Percentiles rank a stretch among this genome's conserved stretches.
Evolutionary conservation across 2,329 filamentous ascomycete species (phyloP).

Genomic region (Ascochyta pisi): DNA sequence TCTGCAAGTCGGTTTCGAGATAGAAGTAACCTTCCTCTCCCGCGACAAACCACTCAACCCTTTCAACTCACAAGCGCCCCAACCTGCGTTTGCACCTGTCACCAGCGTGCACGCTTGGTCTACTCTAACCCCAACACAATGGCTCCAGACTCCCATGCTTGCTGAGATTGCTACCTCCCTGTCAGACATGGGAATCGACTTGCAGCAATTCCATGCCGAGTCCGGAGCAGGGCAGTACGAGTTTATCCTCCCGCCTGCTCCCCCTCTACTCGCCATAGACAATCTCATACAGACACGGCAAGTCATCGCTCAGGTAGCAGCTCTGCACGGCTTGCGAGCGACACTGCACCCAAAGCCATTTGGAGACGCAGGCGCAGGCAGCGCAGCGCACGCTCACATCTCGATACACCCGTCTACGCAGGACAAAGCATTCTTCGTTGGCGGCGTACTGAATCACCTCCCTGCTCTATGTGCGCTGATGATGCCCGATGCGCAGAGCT

Average conservation of each 20-base stretch:
- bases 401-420: constrained; percentile 64
- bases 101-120: constrained; percentile 75
- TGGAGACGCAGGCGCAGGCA: constrained; percentile 59
- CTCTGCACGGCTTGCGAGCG: constrained; percentile 67
- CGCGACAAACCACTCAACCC: constrained; percentile 44
- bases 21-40: constrained; percentile 77
- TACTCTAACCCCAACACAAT: constrained; percentile 67
- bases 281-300: constrained; percentile 73
- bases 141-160: constrained; percentile 65
- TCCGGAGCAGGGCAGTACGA: constrained; percentile 78
- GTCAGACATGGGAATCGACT: constrained; percentile 65
- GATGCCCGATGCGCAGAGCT: constrained; percentile 70
- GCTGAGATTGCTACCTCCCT: constrained; percentile 71
- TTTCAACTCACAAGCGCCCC: neutral
- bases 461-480: constrained; percentile 72
- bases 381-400: constrained; percentile 73
- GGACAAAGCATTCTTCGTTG: constrained; percentile 71
- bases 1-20: constrained; percentile 78
- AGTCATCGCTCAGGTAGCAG: constrained; percentile 70
- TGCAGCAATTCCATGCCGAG: constrained; percentile 79
- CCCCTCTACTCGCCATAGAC: constrained; percentile 73
- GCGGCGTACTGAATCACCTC: constrained; percentile 72
- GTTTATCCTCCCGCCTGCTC: constrained; percentile 69
- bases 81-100: constrained; percentile 53
- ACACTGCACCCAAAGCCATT: constrained; percentile 79